phyloP scores from a whole-genome alignment of 176 grass and related monocot genomes.

The Tuctoria greenei region DNA sequence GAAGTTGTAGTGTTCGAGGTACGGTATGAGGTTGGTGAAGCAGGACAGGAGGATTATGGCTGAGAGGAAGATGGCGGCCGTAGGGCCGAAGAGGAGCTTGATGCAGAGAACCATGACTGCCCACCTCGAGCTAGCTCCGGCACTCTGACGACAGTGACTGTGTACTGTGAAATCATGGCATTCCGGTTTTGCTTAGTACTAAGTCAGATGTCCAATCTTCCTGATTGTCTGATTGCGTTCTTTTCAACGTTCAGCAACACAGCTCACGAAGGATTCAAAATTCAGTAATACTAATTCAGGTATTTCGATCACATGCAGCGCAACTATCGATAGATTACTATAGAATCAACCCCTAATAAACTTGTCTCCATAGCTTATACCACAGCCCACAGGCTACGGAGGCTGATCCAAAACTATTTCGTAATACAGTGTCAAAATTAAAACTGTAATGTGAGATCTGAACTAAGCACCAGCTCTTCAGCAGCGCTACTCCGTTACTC shows the following conservation, averaged over 20 bases:
- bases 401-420: too few relatives aligned
- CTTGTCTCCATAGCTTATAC: too few relatives aligned
- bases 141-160: neutral
- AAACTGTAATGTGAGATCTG: too few relatives aligned
- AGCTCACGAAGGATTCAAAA: neutral
- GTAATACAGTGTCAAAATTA: too few relatives aligned
- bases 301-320: neutral
- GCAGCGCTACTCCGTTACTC: neutral
- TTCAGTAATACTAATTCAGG: too few relatives aligned
- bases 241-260: neutral
- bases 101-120: conserved; percentile 34
- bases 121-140: neutral
- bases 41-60: conserved; percentile 37
- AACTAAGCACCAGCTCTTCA: too few relatives aligned
- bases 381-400: too few relatives aligned
- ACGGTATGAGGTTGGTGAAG: conserved; percentile 34
- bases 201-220: neutral
- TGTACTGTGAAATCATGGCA: neutral
- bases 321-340: neutral
- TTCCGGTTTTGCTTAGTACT: conserved; percentile 11
- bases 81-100: conserved; percentile 36
- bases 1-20: conserved; percentile 7
- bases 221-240: neutral
- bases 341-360: neutral
- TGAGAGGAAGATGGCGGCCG: conserved; percentile 42